phyloP scores from a whole-genome alignment of 23 red algal species.

The Porphyridium purpureum region DNA sequence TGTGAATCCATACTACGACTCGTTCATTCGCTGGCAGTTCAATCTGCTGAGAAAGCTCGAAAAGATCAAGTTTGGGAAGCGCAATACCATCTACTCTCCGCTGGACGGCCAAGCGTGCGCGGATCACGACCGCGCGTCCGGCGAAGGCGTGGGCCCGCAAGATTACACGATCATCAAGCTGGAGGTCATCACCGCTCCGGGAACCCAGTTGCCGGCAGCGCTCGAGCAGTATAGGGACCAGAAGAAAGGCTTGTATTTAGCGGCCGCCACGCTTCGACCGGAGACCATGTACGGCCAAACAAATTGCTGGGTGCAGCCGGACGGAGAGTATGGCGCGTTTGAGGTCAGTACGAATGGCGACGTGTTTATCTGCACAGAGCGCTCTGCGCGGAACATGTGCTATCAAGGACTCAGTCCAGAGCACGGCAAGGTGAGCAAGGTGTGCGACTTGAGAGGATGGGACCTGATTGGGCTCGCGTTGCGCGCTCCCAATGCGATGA shows the following conservation, averaged over 20 bases:
- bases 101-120: slow-evolving; percentile 90
- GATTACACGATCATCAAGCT: slow-evolving; percentile 98
- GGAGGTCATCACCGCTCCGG: no score
- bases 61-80: slow-evolving; percentile 97
- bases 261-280: slow-evolving; percentile 89
- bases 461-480: slow-evolving; percentile 73
- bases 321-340: slow-evolving; percentile 69
- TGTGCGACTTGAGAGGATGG: slow-evolving; percentile 35
- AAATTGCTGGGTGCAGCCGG: slow-evolving; percentile 85
- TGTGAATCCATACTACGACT: slow-evolving; percentile 97
- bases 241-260: no score
- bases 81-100: slow-evolving; percentile 80
- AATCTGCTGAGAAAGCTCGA: slow-evolving; percentile 40
- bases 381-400: slow-evolving; percentile 79
- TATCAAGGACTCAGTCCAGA: slow-evolving; percentile 41
- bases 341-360: slow-evolving; percentile 41
- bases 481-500: slow-evolving; percentile 34
- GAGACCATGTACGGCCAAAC: slow-evolving; percentile 99
- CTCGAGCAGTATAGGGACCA: neutral
- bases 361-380: slow-evolving; percentile 45
- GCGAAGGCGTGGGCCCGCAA: slow-evolving; percentile 84
- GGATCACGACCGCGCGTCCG: slow-evolving; percentile 88
- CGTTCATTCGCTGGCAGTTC: slow-evolving; percentile 98
- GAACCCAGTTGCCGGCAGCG: no score
- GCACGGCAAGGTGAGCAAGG: slow-evolving; percentile 17